Conservation (phyloP, 2,329 filamentous ascomycete species). For the Coniochaeta hoffmannii region DNA sequence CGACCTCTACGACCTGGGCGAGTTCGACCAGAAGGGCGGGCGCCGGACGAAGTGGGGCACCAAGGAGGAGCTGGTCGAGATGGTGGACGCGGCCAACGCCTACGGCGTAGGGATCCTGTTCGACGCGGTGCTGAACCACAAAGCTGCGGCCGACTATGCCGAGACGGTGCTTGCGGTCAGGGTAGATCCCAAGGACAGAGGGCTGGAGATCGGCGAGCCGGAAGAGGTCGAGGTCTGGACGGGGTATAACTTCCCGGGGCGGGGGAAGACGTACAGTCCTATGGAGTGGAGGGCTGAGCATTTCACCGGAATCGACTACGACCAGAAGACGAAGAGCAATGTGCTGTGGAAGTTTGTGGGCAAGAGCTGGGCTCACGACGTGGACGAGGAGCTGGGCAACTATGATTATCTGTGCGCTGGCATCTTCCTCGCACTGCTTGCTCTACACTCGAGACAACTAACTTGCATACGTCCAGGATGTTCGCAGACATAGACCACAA, state of each 20-base stretch:
- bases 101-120: conserved; percentile 54
- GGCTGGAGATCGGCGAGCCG: conserved; percentile 42
- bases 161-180: conserved; percentile 8
- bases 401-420: conserved; percentile 35
- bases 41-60: conserved; percentile 61
- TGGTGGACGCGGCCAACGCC: conserved; percentile 43
- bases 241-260: conserved; percentile 57
- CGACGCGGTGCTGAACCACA: conserved; percentile 68
- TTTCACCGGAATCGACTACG: conserved; percentile 62
- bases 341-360: conserved; percentile 58
- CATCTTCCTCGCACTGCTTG: background rate
- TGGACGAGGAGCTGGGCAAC: conserved; percentile 53
- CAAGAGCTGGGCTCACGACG: conserved; percentile 56
- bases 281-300: conserved; percentile 61
- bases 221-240: conserved; percentile 63
- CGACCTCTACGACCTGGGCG: conserved; percentile 63
- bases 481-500: conserved; percentile 26
- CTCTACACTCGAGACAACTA: background rate
- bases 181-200: conserved; percentile 36
- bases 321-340: conserved; percentile 44
- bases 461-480: conserved; percentile 19
- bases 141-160: conserved; percentile 55
- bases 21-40: conserved; percentile 64
- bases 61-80: conserved; percentile 49
- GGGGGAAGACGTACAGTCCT: conserved; percentile 49